These are phyloP conservation scores for Rhynchosporium graminicola DNA, from an alignment of 2,329 filamentous ascomycete genomes.

Conservation along the genomic window DNA sequence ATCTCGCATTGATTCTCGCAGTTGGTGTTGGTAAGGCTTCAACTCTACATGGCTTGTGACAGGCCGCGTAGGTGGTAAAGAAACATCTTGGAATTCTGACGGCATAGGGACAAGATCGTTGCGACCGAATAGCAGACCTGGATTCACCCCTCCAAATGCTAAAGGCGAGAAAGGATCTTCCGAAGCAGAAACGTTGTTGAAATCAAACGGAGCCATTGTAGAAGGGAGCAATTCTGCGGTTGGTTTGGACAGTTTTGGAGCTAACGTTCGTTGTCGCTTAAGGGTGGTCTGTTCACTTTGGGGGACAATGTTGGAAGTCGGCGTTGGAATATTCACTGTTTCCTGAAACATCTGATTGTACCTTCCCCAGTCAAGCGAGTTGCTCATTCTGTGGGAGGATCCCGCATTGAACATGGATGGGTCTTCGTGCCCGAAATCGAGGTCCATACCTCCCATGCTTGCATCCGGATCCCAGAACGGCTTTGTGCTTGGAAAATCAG, in stretches of 20 bases:
- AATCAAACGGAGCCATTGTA: constrained; percentile 45
- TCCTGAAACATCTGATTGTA: constrained; percentile 58
- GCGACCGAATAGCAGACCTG: constrained; percentile 58
- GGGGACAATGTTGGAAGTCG: constrained; percentile 14
- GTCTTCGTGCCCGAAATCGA: constrained; percentile 54
- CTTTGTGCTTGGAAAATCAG: constrained; percentile 47
- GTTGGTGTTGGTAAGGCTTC: constrained; percentile 40
- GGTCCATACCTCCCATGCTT: constrained; percentile 57
- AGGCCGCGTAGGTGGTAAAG: constrained; percentile 34
- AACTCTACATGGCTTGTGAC: constrained; percentile 35
- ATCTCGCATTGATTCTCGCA: constrained; percentile 37
- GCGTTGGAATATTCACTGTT: constrained; percentile 35
- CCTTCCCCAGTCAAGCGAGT: constrained; percentile 59
- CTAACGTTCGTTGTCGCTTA: constrained; percentile 50
- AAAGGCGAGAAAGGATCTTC: constrained; percentile 55
- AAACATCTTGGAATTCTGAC: constrained; percentile 33
- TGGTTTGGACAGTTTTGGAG: constrained; percentile 43
- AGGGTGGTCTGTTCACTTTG: constrained; percentile 41
- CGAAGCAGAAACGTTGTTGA: constrained; percentile 42
- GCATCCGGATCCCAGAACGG: constrained; percentile 58
- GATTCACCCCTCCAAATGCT: constrained; percentile 55
- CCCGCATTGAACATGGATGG: constrained; percentile 33
- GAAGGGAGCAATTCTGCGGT: constrained; percentile 43
- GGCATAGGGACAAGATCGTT: constrained; percentile 27
- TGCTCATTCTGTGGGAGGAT: constrained; percentile 49